Evolutionary conservation across 305 asterid genomes (phyloP).

Genomic region (Euphrasia arctica): DNA sequence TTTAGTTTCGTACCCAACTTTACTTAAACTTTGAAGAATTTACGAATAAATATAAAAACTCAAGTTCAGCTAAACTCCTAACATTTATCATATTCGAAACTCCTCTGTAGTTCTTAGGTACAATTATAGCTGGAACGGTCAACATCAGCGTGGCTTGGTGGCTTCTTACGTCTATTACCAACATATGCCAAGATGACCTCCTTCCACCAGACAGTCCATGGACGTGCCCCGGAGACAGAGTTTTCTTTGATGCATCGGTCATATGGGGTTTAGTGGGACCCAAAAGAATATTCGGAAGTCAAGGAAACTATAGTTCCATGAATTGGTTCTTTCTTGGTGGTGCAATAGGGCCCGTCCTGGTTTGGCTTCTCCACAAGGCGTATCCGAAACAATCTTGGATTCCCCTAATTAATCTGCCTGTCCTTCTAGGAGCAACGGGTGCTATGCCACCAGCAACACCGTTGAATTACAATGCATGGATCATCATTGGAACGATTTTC

Average conservation of each 20-base stretch:
- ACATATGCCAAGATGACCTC: slow-evolving; percentile 86
- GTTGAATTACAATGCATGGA: slow-evolving; percentile 82
- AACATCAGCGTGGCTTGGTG: slow-evolving; percentile 83
- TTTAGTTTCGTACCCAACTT: neutral
- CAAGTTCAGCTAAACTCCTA: slow-evolving; percentile 2
- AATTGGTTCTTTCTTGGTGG: slow-evolving; percentile 93
- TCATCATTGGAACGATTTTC: slow-evolving; percentile 74
- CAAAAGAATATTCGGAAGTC: slow-evolving; percentile 65
- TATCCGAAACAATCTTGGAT: slow-evolving; percentile 79
- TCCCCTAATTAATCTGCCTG: slow-evolving; percentile 83
- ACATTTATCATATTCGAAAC: slow-evolving; percentile 3
- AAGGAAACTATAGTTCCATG: slow-evolving; percentile 74
- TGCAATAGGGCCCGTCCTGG: slow-evolving; percentile 71
- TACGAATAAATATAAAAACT: neutral
- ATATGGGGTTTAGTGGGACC: slow-evolving; percentile 97
- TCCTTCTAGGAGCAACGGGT: slow-evolving; percentile 81
- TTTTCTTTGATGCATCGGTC: slow-evolving; percentile 89
- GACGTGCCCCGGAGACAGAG: slow-evolving; percentile 92
- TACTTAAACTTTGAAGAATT: slow-evolving; percentile 9
- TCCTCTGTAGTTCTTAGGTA: slow-evolving; percentile 60
- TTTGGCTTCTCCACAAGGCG: slow-evolving; percentile 83
- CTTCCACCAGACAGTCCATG: slow-evolving; percentile 89
- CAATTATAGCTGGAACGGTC: slow-evolving; percentile 80
- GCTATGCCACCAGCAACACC: slow-evolving; percentile 88
- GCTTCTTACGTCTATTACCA: slow-evolving; percentile 60